These are phyloP conservation scores for Wickerhamia fluorescens DNA, from an alignment of 805 yeast species.

Conservation along the genomic window DNA sequence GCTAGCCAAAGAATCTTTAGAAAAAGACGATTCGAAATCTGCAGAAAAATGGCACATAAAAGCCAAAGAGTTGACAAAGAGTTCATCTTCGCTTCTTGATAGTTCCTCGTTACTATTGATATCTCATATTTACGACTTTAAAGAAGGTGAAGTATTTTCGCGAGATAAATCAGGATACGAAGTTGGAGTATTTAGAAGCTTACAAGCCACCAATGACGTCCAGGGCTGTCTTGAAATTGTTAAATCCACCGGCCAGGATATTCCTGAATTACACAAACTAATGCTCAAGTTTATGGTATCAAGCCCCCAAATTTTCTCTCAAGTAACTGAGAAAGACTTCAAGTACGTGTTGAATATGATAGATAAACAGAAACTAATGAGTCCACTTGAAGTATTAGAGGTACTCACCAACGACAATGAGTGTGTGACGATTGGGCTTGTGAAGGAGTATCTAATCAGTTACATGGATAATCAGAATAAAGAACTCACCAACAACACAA, in stretches of 20 bases:
- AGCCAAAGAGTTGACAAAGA: constrained; percentile 47
- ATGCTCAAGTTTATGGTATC: constrained; percentile 63
- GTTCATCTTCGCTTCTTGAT: constrained; percentile 46
- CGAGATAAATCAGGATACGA: constrained; percentile 39
- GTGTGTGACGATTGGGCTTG: constrained; percentile 61
- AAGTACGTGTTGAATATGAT: constrained; percentile 46
- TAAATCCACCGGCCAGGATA: constrained; percentile 51
- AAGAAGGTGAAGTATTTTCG: constrained; percentile 40
- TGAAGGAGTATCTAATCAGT: constrained; percentile 61
- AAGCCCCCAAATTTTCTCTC: constrained; percentile 40
- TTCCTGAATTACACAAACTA: constrained; percentile 58
- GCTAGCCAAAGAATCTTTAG: constrained; percentile 32
- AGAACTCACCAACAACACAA: constrained; percentile 63
- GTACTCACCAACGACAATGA: constrained; percentile 41
- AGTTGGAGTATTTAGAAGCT: constrained; percentile 60
- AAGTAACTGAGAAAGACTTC: constrained; percentile 46
- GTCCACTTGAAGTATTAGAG: constrained; percentile 75
- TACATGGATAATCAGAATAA: constrained; percentile 51
- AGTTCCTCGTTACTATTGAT: constrained; percentile 47
- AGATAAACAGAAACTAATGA: constrained; percentile 44
- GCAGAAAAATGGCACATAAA: constrained; percentile 53
- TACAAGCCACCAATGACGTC: constrained; percentile 53
- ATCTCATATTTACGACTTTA: constrained; percentile 50
- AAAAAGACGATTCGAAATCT: constrained; percentile 17
- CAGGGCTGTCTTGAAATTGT: constrained; percentile 50